Evolutionary conservation across 2,329 filamentous ascomycete species (phyloP).

Genomic region (Aspergillus brunneoviolaceus): DNA sequence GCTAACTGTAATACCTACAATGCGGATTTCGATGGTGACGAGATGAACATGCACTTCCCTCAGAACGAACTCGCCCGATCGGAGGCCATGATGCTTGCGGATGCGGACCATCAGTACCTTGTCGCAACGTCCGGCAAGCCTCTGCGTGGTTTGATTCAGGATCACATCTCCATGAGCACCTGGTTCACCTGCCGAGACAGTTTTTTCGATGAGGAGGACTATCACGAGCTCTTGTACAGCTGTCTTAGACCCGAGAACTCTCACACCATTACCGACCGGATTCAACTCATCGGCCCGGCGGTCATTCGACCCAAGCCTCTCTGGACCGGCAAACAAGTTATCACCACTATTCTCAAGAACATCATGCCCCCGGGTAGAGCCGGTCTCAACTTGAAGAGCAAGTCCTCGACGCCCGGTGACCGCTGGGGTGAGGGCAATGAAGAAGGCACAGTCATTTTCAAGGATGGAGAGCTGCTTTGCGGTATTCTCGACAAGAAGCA

Average conservation of each 20-base stretch:
- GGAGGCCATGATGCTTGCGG: conserved; percentile 88
- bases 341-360: conserved; percentile 90
- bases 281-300: conserved; percentile 77
- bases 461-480: conserved; percentile 80
- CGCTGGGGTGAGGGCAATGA: conserved; percentile 72
- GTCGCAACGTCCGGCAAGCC: conserved; percentile 92
- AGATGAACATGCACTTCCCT: conserved; percentile 99
- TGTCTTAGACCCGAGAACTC: conserved; percentile 86
- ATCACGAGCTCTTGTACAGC: conserved; percentile 90
- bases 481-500: conserved; percentile 96
- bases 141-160: conserved; percentile 92
- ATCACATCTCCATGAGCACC: conserved; percentile 94
- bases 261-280: conserved; percentile 78
- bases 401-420: conserved; percentile 73
- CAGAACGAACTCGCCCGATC: conserved; percentile 93
- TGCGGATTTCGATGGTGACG: conserved; percentile 97
- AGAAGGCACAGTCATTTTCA: conserved; percentile 78
- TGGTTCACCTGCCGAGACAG: conserved; percentile 87
- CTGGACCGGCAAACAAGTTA: conserved; percentile 96
- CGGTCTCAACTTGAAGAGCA: conserved; percentile 75
- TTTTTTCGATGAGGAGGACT: conserved; percentile 83
- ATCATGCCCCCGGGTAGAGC: conserved; percentile 75
- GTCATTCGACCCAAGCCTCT: conserved; percentile 75
- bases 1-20: conserved; percentile 99
- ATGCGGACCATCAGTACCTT: conserved; percentile 96